A percentile compares a stretch with the other conserved stretches of the same genome.
Evolutionary conservation across 176 grass and related monocot genomes (phyloP).

Genomic region (Oryza nivara): DNA sequence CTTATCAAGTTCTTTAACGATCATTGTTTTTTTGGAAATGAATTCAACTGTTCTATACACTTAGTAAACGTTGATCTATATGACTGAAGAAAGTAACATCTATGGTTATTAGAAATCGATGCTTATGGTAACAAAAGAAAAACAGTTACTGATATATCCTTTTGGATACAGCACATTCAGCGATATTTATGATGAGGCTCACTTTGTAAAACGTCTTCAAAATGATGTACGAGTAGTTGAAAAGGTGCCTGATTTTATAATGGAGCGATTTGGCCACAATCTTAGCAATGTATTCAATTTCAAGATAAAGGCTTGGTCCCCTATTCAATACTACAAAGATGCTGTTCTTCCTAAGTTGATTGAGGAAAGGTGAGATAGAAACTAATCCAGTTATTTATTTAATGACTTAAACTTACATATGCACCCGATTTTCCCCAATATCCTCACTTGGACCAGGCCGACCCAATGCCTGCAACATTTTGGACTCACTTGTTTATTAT

Average conservation of each 20-base stretch:
- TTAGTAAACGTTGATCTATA: not conserved
- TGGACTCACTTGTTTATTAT: not conserved
- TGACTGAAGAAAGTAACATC: not conserved
- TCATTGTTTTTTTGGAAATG: not conserved
- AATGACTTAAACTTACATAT: constrained; percentile 7
- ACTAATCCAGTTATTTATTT: constrained; percentile 39
- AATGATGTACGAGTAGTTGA: constrained; percentile 93
- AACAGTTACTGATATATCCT: constrained; percentile 27
- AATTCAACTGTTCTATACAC: not conserved
- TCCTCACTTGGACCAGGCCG: not conserved
- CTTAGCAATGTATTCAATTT: constrained; percentile 94
- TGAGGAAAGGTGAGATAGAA: constrained; percentile 87
- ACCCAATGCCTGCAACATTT: not conserved
- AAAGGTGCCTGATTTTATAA: constrained; percentile 80
- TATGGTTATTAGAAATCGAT: not conserved
- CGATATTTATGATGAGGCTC: constrained; percentile 93
- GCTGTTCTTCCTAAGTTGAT: constrained; percentile 84
- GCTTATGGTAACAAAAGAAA: constrained; percentile 14
- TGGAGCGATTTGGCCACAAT: constrained; percentile 95
- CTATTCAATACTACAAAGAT: constrained; percentile 81
- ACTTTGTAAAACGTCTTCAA: constrained; percentile 75
- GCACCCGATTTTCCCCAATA: not conserved
- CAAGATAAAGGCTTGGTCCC: constrained; percentile 97
- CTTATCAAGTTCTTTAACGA: constrained; percentile 29
- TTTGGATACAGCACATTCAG: constrained; percentile 85